Evolutionary conservation across 2,329 filamentous ascomycete species (phyloP), one percentile per base, ranked within the genome.

Genomic region (Diplodia intermedia): DNA sequence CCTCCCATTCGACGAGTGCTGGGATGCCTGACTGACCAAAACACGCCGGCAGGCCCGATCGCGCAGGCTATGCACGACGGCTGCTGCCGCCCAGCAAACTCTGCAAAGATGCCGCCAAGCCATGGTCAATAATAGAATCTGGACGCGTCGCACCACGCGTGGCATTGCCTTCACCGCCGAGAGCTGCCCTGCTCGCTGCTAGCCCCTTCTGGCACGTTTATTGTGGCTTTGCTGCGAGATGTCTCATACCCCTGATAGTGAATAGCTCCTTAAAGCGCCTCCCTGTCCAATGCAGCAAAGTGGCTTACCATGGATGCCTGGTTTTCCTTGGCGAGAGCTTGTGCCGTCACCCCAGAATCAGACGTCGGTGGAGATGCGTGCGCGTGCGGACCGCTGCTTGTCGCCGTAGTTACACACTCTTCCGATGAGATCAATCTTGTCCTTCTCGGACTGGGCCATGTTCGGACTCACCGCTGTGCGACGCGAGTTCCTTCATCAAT

Each of bases 291-390:
- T 52, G 60, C 47, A 63, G 60, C 60, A 63, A 29, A 20, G 43
- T 47, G 60, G 20, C 23, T 52, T 26, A 4, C 26, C 26, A 23
- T 52, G 60, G 43, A 18, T 26, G 29, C 31, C n/a, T 49, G n/a
- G 40, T 26, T 63, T 12, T 11, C n/a, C 20, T 26, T 63, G 60
- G 47, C 60, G 60, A 53, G 47, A 63, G 47, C 60, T 63, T 63
- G 47, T 36, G 60, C 60, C 23, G 56, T 63, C 60, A 63, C 60
- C 60, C 60, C 60, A 63, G 60, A 26, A 52, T 38, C 31, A 63
- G 60, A 14, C 20, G 60, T 18, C 47, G 29, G 60, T 33, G n/a
- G 47, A 20, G 60, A 20, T 29, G 57, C 26, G 20, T 60, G 56
- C 43, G 36, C 12, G 56, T 60, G 26, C 43, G 43, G 20, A 38